These are phyloP conservation scores for Cyclotella atomus DNA, from an alignment of 108 stramenopile species.

Conservation along the genomic window DNA sequence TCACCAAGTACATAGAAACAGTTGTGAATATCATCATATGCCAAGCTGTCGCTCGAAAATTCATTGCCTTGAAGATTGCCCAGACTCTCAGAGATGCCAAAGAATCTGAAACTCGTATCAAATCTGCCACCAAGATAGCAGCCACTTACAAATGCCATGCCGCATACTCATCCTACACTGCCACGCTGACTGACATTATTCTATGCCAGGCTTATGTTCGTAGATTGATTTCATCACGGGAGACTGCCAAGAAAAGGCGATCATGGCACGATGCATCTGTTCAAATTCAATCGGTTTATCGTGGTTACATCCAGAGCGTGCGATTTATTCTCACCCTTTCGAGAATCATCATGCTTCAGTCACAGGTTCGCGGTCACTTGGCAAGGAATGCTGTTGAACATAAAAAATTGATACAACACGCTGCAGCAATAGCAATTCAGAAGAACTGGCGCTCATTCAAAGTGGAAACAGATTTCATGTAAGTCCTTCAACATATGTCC, in stretches of 20 bases:
- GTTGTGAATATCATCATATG: conserved; percentile 4
- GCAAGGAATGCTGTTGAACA: background rate
- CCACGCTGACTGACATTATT: conserved; percentile 9
- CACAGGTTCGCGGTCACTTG: conserved; percentile 2
- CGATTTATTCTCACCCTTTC: conserved; percentile 12
- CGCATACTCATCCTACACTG: background rate
- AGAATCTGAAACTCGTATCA: background rate
- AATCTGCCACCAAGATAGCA: conserved; percentile 5
- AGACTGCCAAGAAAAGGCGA: background rate
- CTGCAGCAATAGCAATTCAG: conserved; percentile 4
- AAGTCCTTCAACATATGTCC: background rate
- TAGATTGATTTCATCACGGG: background rate
- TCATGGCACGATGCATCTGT: background rate
- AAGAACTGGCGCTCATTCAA: conserved; percentile 14
- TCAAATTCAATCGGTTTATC: conserved; percentile 9
- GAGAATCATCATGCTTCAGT: conserved; percentile 3
- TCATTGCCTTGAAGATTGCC: background rate
- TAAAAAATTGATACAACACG: background rate
- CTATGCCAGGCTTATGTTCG: conserved; percentile 8
- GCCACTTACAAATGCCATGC: background rate
- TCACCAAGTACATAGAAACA: conserved; percentile 3
- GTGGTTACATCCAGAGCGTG: background rate
- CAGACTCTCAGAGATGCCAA: background rate
- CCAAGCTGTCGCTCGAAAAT: conserved; percentile 1
- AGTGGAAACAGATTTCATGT: conserved; percentile 9